Conservation (phyloP, 2,329 filamentous ascomycete genomes). For the Aciculosporium take region DNA sequence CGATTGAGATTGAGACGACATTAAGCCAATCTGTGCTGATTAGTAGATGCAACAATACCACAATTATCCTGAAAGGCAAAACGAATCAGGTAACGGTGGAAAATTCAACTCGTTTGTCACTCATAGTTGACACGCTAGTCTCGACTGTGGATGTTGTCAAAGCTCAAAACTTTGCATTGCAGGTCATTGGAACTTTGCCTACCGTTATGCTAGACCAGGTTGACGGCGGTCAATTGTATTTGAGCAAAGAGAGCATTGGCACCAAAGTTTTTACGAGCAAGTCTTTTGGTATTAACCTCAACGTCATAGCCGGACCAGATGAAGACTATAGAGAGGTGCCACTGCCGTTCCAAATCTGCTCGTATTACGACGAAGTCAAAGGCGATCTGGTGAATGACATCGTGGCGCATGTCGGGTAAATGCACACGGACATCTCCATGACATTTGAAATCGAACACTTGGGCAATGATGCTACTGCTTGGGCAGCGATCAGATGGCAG, state of each 20-base stretch:
- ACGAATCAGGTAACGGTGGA: conserved; percentile 94
- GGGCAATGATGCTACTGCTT: not conserved
- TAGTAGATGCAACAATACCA: conserved; percentile 79
- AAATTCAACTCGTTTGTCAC: conserved; percentile 69
- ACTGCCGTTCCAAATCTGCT: conserved; percentile 78
- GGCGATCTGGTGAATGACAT: conserved; percentile 81
- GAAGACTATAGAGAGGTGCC: conserved; percentile 81
- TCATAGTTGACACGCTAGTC: conserved; percentile 80
- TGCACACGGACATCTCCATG: not conserved
- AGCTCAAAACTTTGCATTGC: conserved; percentile 84
- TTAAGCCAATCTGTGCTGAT: conserved; percentile 85
- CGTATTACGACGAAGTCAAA: conserved; percentile 53
- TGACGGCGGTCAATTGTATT: conserved; percentile 76
- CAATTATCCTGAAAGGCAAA: conserved; percentile 80
- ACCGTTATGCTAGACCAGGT: conserved; percentile 88
- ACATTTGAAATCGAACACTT: not conserved
- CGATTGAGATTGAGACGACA: conserved; percentile 68
- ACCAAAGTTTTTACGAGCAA: conserved; percentile 87
- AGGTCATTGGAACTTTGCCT: conserved; percentile 73
- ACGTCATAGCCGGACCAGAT: conserved; percentile 55
- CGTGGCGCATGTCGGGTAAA: conserved; percentile 77
- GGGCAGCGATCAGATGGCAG: not conserved
- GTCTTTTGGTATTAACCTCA: conserved; percentile 73
- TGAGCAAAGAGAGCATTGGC: conserved; percentile 61
- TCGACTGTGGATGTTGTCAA: conserved; percentile 93